Base-by-base conservation (phyloP, 2,329 filamentous ascomycete genomes). In the Sporothrix humicola region DNA sequence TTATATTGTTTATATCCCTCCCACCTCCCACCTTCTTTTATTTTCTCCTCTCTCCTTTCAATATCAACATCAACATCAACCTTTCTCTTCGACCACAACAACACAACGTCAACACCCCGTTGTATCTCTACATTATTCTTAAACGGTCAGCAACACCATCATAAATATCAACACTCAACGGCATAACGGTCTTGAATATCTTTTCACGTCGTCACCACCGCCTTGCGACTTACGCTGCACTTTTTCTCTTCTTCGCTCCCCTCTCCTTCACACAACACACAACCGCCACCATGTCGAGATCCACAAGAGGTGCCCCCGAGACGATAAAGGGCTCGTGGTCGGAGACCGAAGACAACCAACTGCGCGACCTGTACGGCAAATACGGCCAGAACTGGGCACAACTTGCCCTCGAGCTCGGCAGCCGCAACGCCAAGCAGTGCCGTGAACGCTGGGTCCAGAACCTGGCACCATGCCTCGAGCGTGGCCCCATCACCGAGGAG, bases 391-490 rank as follows among this genome's bases (percentile, higher is more conserved):
- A 97, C 87, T 98, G 95, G 95, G 94, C 97, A 15, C 88, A 90
- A 76, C 97, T 98, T 79, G 90, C 95, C 44, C 85, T 90, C 72
- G 87, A 90, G 77, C 90, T 98, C 78, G 87, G 88, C 74, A 91
- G 92, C 37, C 89, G 95, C 76, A 93, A 93, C 31, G 92, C 95
- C 71, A 98, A 98, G 85, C 95, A 98, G 84, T 98, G 95, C 82
- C 90, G 95, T 74, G 95, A 98, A 84, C 89, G 95, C 66, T 98
- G 93, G 80, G 94, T 97, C 80, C 95, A 98, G 80, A 97, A 98
- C 81, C 87, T 98, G 63, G 97, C 94, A 81, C 91, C 92, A 0
- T 84, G 86, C 1, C 84, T 95, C 52, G 92, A 92, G 80, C 92
- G 93, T 78, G 87, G 90, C 20, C 92, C 92, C 73, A 94, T 95